Base-by-base conservation (phyloP, 2,329 filamentous ascomycete genomes). In the Botrytis cinerea region DNA sequence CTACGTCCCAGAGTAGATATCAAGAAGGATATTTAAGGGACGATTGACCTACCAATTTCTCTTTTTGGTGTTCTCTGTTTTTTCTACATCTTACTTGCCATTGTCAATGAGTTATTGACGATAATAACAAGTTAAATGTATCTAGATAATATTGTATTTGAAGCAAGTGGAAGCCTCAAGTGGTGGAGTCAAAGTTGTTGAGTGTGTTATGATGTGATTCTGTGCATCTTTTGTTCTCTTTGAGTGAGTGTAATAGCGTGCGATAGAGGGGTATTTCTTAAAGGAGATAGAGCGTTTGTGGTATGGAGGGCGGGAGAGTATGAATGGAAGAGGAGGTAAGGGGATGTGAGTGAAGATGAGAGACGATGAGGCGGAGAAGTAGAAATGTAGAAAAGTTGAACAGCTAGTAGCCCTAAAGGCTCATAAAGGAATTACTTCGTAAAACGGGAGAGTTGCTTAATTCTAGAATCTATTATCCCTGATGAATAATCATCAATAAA, bases 211-310 rank as follows among this genome's bases (percentile, higher is more conserved):
- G n/a, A n/a, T 6, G 25, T n/a, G 48, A n/a, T 51, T n/a, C 4
- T 51, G 48, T 2, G 10, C 46, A n/a, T n/a, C 2, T 54, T 54
- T 6, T 3, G 25, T 54, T 54, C 0, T 38, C 38, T 38, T 38
- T 38, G 38, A 7, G 8, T 38, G 8, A 38, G 38, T 38, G 38
- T 38, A 38, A 54, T 7, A 3, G 12, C 6, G 12, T 7, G 25
- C 14, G n/a, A 54, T 1, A 12, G 12, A n/a, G 25, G 0, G n/a
- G 25, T n/a, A 1, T n/a, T 54, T 1, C 0, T 54, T 0, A 16
- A 25, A 54, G 48, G 12, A 0, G 5, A 16, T 12, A 16, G 25
- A 14, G 5, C 14, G 25, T 54, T n/a, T 51, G 2, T 54, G 48
- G 25, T 54, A n/a, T n/a, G 25, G 48, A n/a, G 10, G 16, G 48